Percentiles rank a stretch among this genome's conserved stretches.
Evolutionary conservation across 1,284 basidiomycete genomes (phyloP).

Genomic region (Marasmius tenuissimus): DNA sequence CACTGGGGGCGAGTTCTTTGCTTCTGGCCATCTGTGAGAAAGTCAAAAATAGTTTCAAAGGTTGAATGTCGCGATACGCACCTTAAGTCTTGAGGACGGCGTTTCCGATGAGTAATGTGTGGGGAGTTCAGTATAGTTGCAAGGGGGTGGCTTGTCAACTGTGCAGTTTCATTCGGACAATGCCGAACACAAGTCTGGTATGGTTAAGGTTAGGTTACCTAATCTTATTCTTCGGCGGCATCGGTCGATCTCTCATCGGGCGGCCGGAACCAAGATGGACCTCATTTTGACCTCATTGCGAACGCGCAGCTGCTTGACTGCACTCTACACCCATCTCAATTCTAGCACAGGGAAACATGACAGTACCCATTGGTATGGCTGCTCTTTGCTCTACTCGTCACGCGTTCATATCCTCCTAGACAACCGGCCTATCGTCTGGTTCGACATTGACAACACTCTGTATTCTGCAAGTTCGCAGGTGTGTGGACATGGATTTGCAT

Average conservation of each 20-base stretch:
- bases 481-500: conserved; percentile 21
- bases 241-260: too few species aligned
- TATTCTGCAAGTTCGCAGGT: conserved; percentile 75
- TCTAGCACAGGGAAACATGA: too few species aligned
- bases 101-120: conserved; percentile 43
- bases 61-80: conserved; percentile 21
- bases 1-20: conserved; percentile 81
- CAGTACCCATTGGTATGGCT: too few species aligned
- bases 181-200: conserved; percentile 23
- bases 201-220: neutral
- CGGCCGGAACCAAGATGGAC: too few species aligned
- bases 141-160: conserved; percentile 41
- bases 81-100: conserved; percentile 51
- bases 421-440: conserved; percentile 67
- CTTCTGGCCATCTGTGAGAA: conserved; percentile 85
- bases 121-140: conserved; percentile 27
- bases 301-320: too few species aligned
- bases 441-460: conserved; percentile 88
- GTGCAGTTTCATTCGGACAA: conserved; percentile 37
- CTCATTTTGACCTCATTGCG: neutral
- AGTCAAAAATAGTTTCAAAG: conserved; percentile 22
- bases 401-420: conserved; percentile 27
- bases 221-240: neutral
- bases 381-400: too few species aligned
- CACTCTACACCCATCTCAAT: too few species aligned